These are phyloP conservation scores for Stachybotrys elegans DNA, from an alignment of 2,329 filamentous ascomycete genomes.

Conservation along the genomic window DNA sequence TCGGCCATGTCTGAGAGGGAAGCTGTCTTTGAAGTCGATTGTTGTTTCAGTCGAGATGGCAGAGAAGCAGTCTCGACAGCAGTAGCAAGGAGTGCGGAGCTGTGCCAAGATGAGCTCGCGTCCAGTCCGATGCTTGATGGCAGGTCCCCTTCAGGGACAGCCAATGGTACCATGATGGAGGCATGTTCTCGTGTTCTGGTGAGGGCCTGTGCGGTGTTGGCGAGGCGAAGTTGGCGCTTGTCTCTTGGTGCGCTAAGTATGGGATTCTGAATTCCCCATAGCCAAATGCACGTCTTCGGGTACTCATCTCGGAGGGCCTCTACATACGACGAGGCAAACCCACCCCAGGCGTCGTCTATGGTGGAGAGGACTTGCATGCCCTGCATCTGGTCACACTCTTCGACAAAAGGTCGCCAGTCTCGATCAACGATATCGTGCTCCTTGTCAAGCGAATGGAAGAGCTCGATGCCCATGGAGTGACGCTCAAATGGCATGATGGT, in stretches of 20 bases:
- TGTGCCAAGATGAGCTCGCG: conserved; percentile 67
- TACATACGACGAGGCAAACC: conserved; percentile 67
- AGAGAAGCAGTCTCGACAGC: conserved; percentile 76
- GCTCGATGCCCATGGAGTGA: conserved; percentile 75
- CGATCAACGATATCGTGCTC: conserved; percentile 85
- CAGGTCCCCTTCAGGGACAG: conserved; percentile 51
- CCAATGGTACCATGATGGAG: conserved; percentile 73
- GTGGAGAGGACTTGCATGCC: conserved; percentile 73
- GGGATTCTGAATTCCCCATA: conserved; percentile 74
- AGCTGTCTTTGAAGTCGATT: conserved; percentile 29
- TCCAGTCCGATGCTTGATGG: conserved; percentile 58
- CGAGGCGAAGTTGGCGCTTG: conserved; percentile 48
- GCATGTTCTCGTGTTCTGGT: conserved; percentile 64
- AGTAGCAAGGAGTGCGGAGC: conserved; percentile 68
- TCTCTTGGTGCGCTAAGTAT: conserved; percentile 49
- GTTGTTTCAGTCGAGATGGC: conserved; percentile 61
- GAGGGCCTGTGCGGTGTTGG: conserved; percentile 71
- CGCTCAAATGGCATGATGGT: conserved; percentile 82
- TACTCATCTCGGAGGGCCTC: conserved; percentile 85
- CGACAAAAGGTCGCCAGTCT: conserved; percentile 82
- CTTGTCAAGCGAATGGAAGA: conserved; percentile 68
- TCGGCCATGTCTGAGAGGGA: conserved; percentile 60
- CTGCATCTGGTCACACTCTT: conserved; percentile 91
- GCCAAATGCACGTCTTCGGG: conserved; percentile 80
- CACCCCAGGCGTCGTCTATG: conserved; percentile 76